These are phyloP conservation scores for Colletotrichum sp. DNA, from an alignment of 2,329 filamentous ascomycete species.

Conservation along the genomic window DNA sequence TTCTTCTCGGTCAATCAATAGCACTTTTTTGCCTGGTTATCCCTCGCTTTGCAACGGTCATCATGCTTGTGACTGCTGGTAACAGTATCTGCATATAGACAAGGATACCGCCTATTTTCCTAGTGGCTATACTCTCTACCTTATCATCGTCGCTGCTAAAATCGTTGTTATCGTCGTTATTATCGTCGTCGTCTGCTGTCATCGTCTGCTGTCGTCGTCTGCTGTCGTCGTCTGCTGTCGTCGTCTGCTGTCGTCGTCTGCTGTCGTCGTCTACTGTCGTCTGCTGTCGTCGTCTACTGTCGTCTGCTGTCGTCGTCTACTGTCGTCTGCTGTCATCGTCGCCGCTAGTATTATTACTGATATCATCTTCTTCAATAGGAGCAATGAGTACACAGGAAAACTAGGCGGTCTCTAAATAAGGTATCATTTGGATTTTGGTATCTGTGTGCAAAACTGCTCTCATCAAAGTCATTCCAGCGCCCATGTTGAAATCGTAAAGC, in stretches of 20 bases:
- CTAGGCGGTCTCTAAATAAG: background rate
- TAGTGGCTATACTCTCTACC: background rate
- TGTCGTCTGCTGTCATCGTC: background rate
- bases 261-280: too few species aligned
- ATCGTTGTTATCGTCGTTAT: too few species aligned
- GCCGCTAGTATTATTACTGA: background rate
- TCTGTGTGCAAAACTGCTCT: conserved; percentile 8
- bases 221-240: too few species aligned
- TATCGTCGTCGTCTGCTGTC: too few species aligned
- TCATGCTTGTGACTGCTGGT: background rate
- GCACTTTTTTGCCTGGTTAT: background rate
- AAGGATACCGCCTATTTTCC: background rate
- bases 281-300: too few species aligned
- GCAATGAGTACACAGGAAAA: background rate
- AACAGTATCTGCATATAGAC: background rate
- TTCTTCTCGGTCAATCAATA: background rate
- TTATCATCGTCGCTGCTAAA: background rate
- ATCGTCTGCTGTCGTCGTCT: too few species aligned
- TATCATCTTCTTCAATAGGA: background rate
- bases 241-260: too few species aligned
- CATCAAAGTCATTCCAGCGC: background rate
- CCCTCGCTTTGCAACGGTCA: background rate
- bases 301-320: too few species aligned
- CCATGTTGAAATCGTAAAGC: background rate
- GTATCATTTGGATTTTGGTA: conserved; percentile 17